Conservation (phyloP, 495 filamentous ascomycete species). For the Penicillium soppii region DNA sequence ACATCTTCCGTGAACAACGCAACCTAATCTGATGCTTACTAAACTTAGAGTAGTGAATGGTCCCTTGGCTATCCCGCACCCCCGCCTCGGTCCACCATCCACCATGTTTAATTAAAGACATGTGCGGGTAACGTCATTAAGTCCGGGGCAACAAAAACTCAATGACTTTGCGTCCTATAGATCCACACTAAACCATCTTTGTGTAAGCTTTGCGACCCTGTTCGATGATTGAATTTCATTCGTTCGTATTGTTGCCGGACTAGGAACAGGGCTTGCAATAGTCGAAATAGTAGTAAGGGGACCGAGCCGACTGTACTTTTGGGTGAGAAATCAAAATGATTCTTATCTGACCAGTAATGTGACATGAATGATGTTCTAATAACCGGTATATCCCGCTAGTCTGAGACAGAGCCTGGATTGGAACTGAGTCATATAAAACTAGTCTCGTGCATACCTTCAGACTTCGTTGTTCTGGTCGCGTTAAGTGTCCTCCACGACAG, state of each 20-base stretch:
- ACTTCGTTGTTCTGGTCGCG: background rate
- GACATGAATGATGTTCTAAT: background rate
- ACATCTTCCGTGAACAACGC: too few relatives aligned
- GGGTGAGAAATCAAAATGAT: background rate
- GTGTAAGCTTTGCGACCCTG: background rate
- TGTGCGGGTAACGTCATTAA: background rate
- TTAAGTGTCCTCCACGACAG: background rate
- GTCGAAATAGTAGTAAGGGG: background rate
- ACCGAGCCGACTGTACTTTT: conserved; percentile 1
- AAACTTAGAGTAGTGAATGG: background rate
- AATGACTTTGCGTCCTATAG: background rate
- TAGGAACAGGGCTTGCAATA: background rate
- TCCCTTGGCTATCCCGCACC: background rate
- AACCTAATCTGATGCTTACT: too few relatives aligned
- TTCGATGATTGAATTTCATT: background rate
- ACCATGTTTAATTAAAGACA: conserved; percentile 3
- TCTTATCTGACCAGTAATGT: background rate
- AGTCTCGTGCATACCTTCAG: conserved; percentile 3
- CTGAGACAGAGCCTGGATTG: background rate
- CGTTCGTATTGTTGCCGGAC: background rate
- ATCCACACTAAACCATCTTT: background rate
- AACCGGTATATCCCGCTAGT: conserved; percentile 3
- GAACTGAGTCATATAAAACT: conserved; percentile 2
- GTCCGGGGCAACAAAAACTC: background rate
- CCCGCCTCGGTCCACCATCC: background rate